Conservation (phyloP, 2,329 filamentous ascomycete genomes). For the Thermothelomyces thermophilus region DNA sequence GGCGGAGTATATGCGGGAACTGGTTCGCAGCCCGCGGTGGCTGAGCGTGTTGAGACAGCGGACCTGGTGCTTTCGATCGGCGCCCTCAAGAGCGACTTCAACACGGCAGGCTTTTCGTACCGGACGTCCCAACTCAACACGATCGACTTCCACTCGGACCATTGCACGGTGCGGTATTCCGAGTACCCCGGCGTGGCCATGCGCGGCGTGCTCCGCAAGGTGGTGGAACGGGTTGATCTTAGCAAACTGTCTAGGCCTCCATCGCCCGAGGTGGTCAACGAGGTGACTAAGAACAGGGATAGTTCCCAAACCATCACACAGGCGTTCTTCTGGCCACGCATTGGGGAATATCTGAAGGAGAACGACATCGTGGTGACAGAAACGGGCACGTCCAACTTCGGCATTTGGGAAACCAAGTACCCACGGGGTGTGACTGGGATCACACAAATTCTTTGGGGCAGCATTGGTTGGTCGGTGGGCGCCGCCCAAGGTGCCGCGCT, state of each 20-base stretch:
- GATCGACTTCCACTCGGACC: constrained; percentile 73
- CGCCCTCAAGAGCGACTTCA: constrained; percentile 62
- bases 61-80: constrained; percentile 68
- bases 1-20: constrained; percentile 81
- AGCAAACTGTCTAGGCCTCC: constrained; percentile 48
- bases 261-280: constrained; percentile 48
- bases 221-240: constrained; percentile 55
- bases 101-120: constrained; percentile 77
- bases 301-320: constrained; percentile 51
- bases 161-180: constrained; percentile 67
- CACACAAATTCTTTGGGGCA: constrained; percentile 70
- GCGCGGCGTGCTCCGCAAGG: constrained; percentile 67
- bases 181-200: constrained; percentile 73
- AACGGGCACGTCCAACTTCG: constrained; percentile 83
- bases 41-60: constrained; percentile 57
- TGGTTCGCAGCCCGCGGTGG: constrained; percentile 60
- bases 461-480: constrained; percentile 55
- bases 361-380: constrained; percentile 78
- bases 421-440: constrained; percentile 71
- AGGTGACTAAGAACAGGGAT: constrained; percentile 38
- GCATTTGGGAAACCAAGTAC: constrained; percentile 79
- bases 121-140: constrained; percentile 68
- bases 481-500: constrained; percentile 61
- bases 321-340: constrained; percentile 68
- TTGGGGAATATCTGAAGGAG: constrained; percentile 59